Evolutionary conservation across 2,329 filamentous ascomycete genomes (phyloP), one percentile per base, ranked within the genome.

Genomic region (Ascocoryne sarcoides): DNA sequence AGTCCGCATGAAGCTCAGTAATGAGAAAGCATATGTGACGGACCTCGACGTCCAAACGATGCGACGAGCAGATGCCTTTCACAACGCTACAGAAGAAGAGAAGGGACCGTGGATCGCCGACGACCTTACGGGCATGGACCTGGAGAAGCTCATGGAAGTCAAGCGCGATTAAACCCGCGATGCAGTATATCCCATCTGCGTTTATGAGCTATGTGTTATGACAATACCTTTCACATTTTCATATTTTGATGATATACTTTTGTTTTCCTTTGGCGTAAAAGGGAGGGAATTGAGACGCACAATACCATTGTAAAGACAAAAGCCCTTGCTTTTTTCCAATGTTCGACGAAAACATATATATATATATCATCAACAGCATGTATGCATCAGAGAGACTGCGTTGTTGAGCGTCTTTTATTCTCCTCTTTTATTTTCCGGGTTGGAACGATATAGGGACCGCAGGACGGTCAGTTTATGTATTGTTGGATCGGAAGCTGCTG

Each of bases 21-120:
- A 76, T 57, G 55, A 52, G 29, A 56, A 54, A 9, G 51, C 51
- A 9, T 96, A 94, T 60, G 81, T 95, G 29, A 96, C 90, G 5
- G 92, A 96, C 58, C 71, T 98, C 32, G 92, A 96, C 58, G 77
- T 95, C 37, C 82, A 92, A 67, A 95, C 89, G 2, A 63, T 96
- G 59, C 82, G 84, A 62, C 77, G 90, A 21, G 87, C 89, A n/a
- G 78, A 93, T 51, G 90, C 83, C 19, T 81, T 96, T 57, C 79
- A 81, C 52, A 72, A 71, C 46, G 82, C 88, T 4, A 90, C 83
- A 0, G 79, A 84, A 1, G 86, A 90, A 52, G 89, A 95, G 70
- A 89, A 87, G 62, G 90, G 89, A 1, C 74, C 79, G 5, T 95
- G 86, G 85, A 64, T 88, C 42, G 78, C 79, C 0, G 81, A 88